Base-by-base conservation (phyloP, 805 yeast species). In the Candida piceae region DNA sequence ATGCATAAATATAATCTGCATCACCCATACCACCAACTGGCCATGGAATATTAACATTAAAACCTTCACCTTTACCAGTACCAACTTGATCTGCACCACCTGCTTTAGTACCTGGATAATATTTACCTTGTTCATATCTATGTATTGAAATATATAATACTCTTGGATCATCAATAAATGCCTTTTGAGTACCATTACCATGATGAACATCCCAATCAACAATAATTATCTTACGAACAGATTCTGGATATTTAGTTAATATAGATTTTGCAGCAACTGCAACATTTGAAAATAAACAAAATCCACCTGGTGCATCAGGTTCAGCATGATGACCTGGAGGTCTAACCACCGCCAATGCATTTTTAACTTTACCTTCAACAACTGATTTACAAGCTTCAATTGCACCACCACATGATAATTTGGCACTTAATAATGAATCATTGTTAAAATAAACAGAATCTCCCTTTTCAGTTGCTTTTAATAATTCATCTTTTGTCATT, bases 281-380 rank as follows among this genome's bases (percentile, higher is more conserved):
- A 17, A 93, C 99, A 55, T 93, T 93, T 43, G 95, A 84, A 57
- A 93, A 93, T 31, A 93, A 67, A 64, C 98, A 93, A 58, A 93
- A 93, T 11, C 99, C 99, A 32, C 96, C 97, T 0, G 98, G 95
- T 12, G 88, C 69, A 48, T 86, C 93, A 2, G 99, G 98, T 55
- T 94, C 99, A 1, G 98, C 97, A 57, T 93, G 99, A 64, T 93
- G 99, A 6, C 99, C 99, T 0, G 99, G 99, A 2, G 99, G 99
- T 47, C 99, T 76, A 12, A 93, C 96, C 7, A 93, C 85, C 0
- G 98, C 99, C 34, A 93, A 56, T 0, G 97, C 80, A 57, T 93
- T 93, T 55, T 87, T 87, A 21, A 90, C 97, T 38, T 72, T 67
- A 3, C 96, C 95, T 57, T 89, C 97, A 8, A 93, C 84, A 16